A percentile compares a stretch with the other conserved stretches of the same genome.
phyloP scores from a whole-genome alignment of 2,329 filamentous ascomycete species.

The Xylaria arbuscula region DNA sequence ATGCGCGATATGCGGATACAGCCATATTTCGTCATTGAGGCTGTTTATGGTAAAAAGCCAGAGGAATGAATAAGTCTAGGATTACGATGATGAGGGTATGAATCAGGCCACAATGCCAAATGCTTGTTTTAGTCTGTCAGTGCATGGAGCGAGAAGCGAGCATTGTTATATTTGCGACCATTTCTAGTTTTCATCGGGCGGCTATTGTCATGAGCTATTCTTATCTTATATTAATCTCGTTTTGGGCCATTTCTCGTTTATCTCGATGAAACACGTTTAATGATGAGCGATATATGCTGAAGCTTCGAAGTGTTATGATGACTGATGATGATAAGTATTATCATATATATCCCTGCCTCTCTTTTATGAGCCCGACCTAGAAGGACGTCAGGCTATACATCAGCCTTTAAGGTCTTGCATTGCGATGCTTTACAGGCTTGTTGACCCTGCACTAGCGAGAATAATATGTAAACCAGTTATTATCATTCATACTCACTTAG shows the following conservation, averaged over 20 bases:
- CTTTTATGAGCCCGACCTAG: not conserved
- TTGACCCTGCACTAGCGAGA: no score
- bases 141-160: slow-evolving; percentile 12
- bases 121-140: not conserved
- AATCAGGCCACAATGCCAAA: not conserved
- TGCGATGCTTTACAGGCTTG: no score
- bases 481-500: no score
- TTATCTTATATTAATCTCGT: not conserved
- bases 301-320: not conserved
- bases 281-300: not conserved
- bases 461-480: no score
- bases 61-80: not conserved
- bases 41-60: slow-evolving; percentile 43
- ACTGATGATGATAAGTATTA: not conserved
- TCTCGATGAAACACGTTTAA: not conserved
- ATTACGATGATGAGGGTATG: not conserved
- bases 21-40: slow-evolving; percentile 44
- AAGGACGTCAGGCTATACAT: no score
- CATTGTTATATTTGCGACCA: not conserved
- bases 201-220: not conserved
- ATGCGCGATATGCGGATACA: slow-evolving; percentile 41
- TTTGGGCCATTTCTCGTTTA: not conserved
- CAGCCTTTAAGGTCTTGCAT: no score
- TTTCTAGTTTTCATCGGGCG: not conserved
- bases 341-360: not conserved